Evolutionary conservation across 495 filamentous ascomycete genomes (phyloP), one percentile per base, ranked within the genome.

Genomic region (Neurospora terricola): DNA sequence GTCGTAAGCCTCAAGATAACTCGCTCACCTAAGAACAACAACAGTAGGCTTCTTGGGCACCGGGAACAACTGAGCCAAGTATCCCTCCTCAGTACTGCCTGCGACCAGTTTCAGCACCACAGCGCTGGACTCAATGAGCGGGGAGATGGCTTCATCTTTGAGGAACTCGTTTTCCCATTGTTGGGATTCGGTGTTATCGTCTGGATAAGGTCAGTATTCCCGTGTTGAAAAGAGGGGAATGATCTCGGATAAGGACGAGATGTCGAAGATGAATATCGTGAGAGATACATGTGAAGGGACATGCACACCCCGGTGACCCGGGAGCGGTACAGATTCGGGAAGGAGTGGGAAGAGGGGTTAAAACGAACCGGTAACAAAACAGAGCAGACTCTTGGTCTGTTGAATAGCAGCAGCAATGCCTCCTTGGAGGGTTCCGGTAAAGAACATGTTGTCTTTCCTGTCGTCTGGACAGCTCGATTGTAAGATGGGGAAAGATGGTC

Each of bases 121-220:
- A 14, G 92, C 86, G 71, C 88, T 84, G 21, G 84, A 80, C 43
- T 81, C 77, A 16, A 97, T 82, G 21, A 89, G 80, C 7, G 80
- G 77, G 70, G 77, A 80, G 21, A 87, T 62, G 71, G 88, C 84
- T 14, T 87, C 82, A 74, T 90, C 88, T 16, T 80, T 78, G 21
- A 96, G 87, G 77, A 90, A 93, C 21, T 92, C 89, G 45, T 89
- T 77, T 79, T 97, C 92, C 95, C 95, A 98, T 73, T 78, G 79
- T 66, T 80, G 77, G 80, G 92, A 93, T 77, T 91, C 88, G 62
- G 88, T 79, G 21, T 83, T 83, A 59, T 88, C 87, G 79, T 97
- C 93, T 85, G 75, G 7, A 12, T 69, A 8, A 34, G 54, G 7
- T 34, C 10, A 36, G 73, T 76, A 69, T 38, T 30, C 27, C 27